Evolutionary conservation across 1,284 basidiomycete genomes (phyloP).

Genomic region (Xanthoconium separans): DNA sequence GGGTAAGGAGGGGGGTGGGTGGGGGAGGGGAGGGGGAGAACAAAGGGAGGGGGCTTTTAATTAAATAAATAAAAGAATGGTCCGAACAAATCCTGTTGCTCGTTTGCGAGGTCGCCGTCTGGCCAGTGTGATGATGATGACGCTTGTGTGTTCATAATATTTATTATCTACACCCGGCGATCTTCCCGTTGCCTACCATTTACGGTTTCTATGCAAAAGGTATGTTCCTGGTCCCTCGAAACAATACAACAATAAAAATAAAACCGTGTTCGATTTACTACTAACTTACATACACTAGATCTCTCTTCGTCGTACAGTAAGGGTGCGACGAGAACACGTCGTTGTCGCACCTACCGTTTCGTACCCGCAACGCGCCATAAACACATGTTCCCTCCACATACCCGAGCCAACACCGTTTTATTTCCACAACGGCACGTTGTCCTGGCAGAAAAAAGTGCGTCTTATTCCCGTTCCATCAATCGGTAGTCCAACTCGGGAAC

Average conservation of each 20-base stretch:
- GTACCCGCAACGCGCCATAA: conserved; percentile 13
- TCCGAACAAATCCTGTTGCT: not conserved
- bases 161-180: conserved; percentile 17
- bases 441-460: conserved; percentile 3
- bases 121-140: conserved; percentile 1
- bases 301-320: not conserved
- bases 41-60: not conserved
- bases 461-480: conserved; percentile 12
- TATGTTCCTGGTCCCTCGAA: conserved; percentile 7
- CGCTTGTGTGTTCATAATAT: conserved; percentile 2
- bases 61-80: conserved; percentile 11
- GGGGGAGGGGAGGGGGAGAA: not conserved
- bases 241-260: conserved; percentile 5
- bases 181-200: conserved; percentile 18
- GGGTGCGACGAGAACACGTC: conserved; percentile 12
- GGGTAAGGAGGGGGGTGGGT: not conserved
- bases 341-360: conserved; percentile 12
- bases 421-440: conserved; percentile 8
- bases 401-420: conserved; percentile 13
- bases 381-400: conserved; percentile 14
- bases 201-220: conserved; percentile 6
- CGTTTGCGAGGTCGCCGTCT: conserved; percentile 13
- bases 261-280: too few relatives aligned
- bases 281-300: too few relatives aligned
- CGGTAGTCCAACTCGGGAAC: conserved; percentile 7